Conservation (phyloP, 208 protist species). For the Crithidia acanthocephali region DNA sequence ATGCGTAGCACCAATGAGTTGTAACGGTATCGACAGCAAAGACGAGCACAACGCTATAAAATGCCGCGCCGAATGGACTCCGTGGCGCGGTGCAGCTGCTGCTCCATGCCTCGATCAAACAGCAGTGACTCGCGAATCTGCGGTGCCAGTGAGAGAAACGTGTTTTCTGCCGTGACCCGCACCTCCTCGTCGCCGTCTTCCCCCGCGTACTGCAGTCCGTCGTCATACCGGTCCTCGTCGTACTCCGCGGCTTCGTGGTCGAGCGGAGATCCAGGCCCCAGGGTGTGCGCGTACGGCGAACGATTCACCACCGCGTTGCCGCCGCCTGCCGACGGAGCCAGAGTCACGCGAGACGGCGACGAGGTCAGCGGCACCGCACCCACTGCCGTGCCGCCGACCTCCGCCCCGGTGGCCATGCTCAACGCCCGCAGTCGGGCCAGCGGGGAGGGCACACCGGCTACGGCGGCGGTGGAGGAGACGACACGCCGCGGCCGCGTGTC, state of each 20-base stretch:
- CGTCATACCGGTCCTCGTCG: not conserved
- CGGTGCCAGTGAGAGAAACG: slow-evolving; percentile 44
- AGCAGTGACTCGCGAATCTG: slow-evolving; percentile 49
- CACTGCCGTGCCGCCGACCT: not conserved
- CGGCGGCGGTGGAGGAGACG: slow-evolving; percentile 1
- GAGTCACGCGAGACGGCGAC: slow-evolving; percentile 1
- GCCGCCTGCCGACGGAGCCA: not conserved
- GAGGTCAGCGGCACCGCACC: not conserved
- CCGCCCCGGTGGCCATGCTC: not conserved
- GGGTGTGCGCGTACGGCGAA: not conserved
- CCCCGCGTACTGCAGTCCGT: not conserved
- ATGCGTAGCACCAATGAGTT: too few species aligned
- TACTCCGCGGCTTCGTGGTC: not conserved
- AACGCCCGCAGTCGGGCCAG: slow-evolving; percentile 1
- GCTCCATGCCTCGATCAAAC: slow-evolving; percentile 44
- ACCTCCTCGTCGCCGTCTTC: not conserved
- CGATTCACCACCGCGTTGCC: not conserved
- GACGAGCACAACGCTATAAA: not conserved
- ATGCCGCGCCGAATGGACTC: slow-evolving; percentile 22
- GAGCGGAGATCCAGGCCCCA: not conserved
- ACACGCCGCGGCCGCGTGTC: slow-evolving; percentile 14
- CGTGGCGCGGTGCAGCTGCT: slow-evolving; percentile 37
- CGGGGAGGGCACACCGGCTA: slow-evolving; percentile 10
- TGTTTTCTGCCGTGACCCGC: slow-evolving; percentile 28
- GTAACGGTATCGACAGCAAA: too few species aligned